Evolutionary conservation across 2,329 filamentous ascomycete species (phyloP).

Genomic region (Penicillium sumatraense): DNA sequence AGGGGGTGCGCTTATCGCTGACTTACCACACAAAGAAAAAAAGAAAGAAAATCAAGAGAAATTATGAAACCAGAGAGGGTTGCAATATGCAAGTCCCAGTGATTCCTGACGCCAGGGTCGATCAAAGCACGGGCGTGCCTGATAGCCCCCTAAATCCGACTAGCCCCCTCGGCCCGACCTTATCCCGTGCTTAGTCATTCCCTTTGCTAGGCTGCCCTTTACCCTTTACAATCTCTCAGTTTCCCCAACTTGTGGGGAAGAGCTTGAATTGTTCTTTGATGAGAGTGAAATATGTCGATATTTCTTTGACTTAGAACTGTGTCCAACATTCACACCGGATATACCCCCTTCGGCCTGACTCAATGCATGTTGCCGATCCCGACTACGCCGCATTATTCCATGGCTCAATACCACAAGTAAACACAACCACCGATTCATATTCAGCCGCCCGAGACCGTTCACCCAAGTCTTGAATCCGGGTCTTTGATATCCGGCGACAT

Average conservation of each 20-base stretch:
- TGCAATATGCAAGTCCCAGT: slow-evolving; percentile 28
- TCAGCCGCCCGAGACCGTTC: neutral
- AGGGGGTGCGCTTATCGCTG: neutral
- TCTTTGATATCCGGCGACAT: neutral
- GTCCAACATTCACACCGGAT: neutral
- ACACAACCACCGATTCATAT: slow-evolving; percentile 2
- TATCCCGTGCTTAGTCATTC: slow-evolving; percentile 18
- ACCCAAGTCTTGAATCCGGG: neutral
- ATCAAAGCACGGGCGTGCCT: slow-evolving; percentile 31
- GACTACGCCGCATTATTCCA: slow-evolving; percentile 4
- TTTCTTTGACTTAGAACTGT: neutral
- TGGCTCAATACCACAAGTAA: slow-evolving; percentile 7
- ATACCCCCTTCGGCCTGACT: neutral
- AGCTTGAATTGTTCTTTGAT: too few species aligned
- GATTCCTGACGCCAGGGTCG: slow-evolving; percentile 28
- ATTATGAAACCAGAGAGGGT: slow-evolving; percentile 20
- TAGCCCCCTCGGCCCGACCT: neutral
- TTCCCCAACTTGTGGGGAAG: too few species aligned
- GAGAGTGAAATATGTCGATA: too few species aligned
- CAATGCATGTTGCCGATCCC: slow-evolving; percentile 5
- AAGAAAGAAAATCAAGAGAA: slow-evolving; percentile 14
- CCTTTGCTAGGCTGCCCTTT: neutral
- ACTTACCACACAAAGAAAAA: slow-evolving; percentile 22
- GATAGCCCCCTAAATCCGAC: slow-evolving; percentile 7
- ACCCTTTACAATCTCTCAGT: too few species aligned